Conservation (phyloP, 257 asterid genomes). For the Voacanga thouarsii region DNA sequence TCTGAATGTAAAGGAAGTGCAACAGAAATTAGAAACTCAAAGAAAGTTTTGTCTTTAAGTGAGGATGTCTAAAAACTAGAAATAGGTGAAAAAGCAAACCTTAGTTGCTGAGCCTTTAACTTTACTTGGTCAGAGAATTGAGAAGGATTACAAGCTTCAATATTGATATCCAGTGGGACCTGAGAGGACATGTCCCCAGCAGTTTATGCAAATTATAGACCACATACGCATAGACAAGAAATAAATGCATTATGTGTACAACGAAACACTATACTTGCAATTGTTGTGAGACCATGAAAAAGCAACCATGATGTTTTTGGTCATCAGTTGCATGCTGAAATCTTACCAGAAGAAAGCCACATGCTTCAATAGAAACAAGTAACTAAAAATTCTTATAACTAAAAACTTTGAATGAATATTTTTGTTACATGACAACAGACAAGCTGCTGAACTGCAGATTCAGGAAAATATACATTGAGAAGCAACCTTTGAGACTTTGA, state of each 20-base stretch:
- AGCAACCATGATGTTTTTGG: neutral
- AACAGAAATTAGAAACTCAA: neutral
- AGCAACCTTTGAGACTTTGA: neutral
- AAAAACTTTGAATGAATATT: neutral
- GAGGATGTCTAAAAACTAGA: neutral
- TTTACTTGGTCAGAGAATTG: constrained; percentile 52
- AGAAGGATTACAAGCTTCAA: constrained; percentile 37
- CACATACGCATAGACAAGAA: constrained; percentile 5
- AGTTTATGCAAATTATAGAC: neutral
- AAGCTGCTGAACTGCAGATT: neutral
- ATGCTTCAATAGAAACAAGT: neutral
- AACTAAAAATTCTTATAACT: neutral
- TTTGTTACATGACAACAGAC: neutral
- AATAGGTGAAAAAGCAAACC: constrained; percentile 38
- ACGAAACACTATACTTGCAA: neutral
- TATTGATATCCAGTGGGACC: constrained; percentile 40
- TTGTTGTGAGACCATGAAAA: neutral
- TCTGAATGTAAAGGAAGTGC: neutral
- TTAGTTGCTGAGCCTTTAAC: constrained; percentile 50
- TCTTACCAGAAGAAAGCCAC: neutral
- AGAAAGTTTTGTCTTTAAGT: neutral
- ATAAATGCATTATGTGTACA: neutral
- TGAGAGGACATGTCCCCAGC: constrained; percentile 24
- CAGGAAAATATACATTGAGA: neutral
- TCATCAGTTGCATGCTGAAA: neutral